Evolutionary conservation across 2,329 filamentous ascomycete genomes (phyloP), one percentile per base, ranked within the genome.

Genomic region (Sporothrix humicola): DNA sequence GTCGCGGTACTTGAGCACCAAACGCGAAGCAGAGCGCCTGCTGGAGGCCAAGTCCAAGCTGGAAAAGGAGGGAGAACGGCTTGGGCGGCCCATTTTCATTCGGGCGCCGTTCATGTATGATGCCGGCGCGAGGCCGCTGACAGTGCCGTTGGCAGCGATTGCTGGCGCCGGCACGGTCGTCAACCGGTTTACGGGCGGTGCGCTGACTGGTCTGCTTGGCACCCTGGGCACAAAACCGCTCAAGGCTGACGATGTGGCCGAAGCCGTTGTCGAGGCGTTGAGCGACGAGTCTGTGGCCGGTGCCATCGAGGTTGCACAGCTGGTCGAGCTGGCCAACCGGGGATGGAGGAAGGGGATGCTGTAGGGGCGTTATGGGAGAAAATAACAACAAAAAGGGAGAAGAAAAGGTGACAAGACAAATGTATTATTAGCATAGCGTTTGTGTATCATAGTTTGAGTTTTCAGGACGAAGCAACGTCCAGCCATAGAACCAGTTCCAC

Each of bases 331-430:
- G 78, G 94, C 93, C 12, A 91, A 87, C 74, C 92, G 91, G 80
- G 91, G 90, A 3, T 98, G 96, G 96, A 91, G 96, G 80, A 94
- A 92, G 82, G 90, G 88, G 20, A 98, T 99, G 96, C 82, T 97
- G 77, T 98, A 82, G 87, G 26, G 46, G 59, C 9, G 44, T 1
- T 4, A 17, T 54, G 37, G 20, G 2, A 23, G 48, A 12, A 54
- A n/a, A 26, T n/a, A 42, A 26, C 37, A 46, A 6, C 44, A 61
- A 54, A 59, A 7, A 31, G n/a, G 54, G 54, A 56, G 8, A 20
- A 15, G n/a, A 20, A 20, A 20, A 48, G 4, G 63, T 52, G 50
- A 20, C n/a, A 37, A 52, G 31, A 37, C 31, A 66, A 52, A 52
- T 68, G 46, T 68, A 52, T 37, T 52, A 68, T 68, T 68, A 52